Base-by-base conservation (phyloP, 1,139 yeast species). In the Meyerozyma athensensis region DNA sequence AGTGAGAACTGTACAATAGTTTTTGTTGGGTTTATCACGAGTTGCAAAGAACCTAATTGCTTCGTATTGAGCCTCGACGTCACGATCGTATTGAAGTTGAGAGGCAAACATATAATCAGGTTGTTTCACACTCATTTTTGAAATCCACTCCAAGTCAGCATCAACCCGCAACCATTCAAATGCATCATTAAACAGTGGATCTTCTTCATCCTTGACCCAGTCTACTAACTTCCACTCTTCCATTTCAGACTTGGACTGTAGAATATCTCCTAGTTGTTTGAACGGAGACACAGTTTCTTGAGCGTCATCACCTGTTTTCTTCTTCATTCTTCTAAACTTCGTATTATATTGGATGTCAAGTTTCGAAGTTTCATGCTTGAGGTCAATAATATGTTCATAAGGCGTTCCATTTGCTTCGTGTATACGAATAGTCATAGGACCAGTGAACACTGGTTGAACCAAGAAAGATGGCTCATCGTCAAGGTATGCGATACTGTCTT, bases 381-480 rank as follows among this genome's bases (percentile, higher is more conserved):
- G 68, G 47, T 89, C 95, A 17, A 94, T 96, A 35, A 94, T 92
- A 56, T 94, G 99, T 54, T 94, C 99, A 53, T 94, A 92, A 0
- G 99, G 98, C 0, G 97, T 87, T n/a, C 98, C 98, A 59, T 94
- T 98, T 0, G 97, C 95, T 57, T 94, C 99, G 56, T 94, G 98
- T 32, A 94, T 90, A 52, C 98, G 71, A 30, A 94, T 86, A 0
- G 98, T 94, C 86, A 94, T 87, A 0, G 98, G 97, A 0, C 99
- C 99, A 0, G 85, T 74, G 48, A 86, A 86, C 2, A 79, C 73
- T 3, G 74, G 65, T 36, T 74, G 76, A 8, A 64, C 59, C 2
- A 63, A 60, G 45, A 60, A 53, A 1, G 52, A 38, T 2, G 69
- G 68, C 38, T 69, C 74, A 32, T 63, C 63, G 34, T 71, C 72